These are phyloP conservation scores for Psilocybe tampanensis DNA, from an alignment of 768 basidiomycete genomes.

Conservation along the genomic window DNA sequence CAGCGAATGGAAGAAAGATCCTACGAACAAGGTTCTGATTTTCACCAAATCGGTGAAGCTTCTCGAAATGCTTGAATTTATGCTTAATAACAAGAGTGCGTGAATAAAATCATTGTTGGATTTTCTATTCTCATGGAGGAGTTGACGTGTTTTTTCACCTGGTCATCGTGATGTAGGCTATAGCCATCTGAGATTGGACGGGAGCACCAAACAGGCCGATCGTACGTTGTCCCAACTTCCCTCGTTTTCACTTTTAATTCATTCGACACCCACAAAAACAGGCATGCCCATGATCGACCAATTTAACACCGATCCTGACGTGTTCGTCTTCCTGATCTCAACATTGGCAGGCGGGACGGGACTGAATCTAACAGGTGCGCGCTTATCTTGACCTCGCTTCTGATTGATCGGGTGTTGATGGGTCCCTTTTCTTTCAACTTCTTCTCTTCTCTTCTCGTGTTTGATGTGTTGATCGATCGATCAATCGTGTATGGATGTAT, in stretches of 20 bases:
- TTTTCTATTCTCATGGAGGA: too few relatives aligned
- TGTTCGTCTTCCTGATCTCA: slow-evolving; percentile 87
- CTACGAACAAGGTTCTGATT: slow-evolving; percentile 84
- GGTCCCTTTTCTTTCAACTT: not conserved
- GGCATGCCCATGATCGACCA: slow-evolving; percentile 87
- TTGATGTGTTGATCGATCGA: not conserved
- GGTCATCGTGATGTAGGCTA: slow-evolving; percentile 40
- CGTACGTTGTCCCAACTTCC: slow-evolving; percentile 58
- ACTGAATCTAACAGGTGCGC: slow-evolving; percentile 70
- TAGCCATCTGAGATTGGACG: slow-evolving; percentile 77
- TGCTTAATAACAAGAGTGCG: slow-evolving; percentile 64
- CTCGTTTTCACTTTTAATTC: not conserved
- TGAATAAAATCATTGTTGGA: not conserved
- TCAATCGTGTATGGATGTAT: not conserved
- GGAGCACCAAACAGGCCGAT: slow-evolving; percentile 65
- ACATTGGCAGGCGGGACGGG: slow-evolving; percentile 93
- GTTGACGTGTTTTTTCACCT: too few relatives aligned
- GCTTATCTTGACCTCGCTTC: not conserved
- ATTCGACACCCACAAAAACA: too few relatives aligned
- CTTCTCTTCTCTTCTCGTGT: too few relatives aligned
- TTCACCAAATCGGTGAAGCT: slow-evolving; percentile 94
- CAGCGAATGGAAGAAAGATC: slow-evolving; percentile 64
- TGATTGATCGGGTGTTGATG: not conserved
- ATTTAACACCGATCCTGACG: slow-evolving; percentile 73
- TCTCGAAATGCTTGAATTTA: slow-evolving; percentile 78